Evolutionary conservation across 2,329 filamentous ascomycete species (phyloP).

Genomic region (Aspergillus hiratsukae): DNA sequence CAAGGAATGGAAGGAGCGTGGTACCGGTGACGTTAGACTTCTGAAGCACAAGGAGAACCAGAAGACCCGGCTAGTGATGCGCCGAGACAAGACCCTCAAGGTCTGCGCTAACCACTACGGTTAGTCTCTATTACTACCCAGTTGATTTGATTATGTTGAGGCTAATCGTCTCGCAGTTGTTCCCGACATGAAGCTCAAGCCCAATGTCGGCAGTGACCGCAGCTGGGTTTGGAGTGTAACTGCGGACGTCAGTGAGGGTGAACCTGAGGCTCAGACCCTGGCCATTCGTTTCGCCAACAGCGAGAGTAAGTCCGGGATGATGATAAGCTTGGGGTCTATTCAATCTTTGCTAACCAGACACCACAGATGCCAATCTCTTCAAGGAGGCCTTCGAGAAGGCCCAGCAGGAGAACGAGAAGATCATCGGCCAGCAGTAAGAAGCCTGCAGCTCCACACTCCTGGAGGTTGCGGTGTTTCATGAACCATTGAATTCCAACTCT

Average conservation of each 20-base stretch:
- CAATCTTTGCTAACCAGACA: conserved; percentile 12
- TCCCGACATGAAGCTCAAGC: conserved; percentile 96
- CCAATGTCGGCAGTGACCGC: conserved; percentile 96
- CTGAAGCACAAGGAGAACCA: conserved; percentile 98
- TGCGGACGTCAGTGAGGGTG: conserved; percentile 95
- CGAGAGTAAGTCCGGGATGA: conserved; percentile 65
- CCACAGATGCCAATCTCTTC: conserved; percentile 85
- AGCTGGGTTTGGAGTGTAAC: conserved; percentile 99
- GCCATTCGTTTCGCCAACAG: conserved; percentile 97
- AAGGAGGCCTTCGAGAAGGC: conserved; percentile 97
- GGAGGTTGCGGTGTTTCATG: not conserved
- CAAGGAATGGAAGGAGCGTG: conserved; percentile 98
- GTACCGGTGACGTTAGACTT: conserved; percentile 91
- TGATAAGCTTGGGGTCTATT: not conserved
- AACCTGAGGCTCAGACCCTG: conserved; percentile 91
- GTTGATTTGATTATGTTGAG: conserved; percentile 4
- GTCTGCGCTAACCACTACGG: conserved; percentile 99
- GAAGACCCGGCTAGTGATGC: conserved; percentile 97
- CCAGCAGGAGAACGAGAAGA: conserved; percentile 88
- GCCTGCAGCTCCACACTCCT: not conserved
- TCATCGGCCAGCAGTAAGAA: conserved; percentile 59
- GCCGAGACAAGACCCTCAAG: conserved; percentile 99
- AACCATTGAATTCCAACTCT: not conserved
- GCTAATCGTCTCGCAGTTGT: conserved; percentile 60
- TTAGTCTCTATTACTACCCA: conserved; percentile 47